A percentile compares a stretch with the other conserved stretches of the same genome.
Evolutionary conservation across 257 asterid genomes (phyloP).

Genomic region (Agastache rugosa): DNA sequence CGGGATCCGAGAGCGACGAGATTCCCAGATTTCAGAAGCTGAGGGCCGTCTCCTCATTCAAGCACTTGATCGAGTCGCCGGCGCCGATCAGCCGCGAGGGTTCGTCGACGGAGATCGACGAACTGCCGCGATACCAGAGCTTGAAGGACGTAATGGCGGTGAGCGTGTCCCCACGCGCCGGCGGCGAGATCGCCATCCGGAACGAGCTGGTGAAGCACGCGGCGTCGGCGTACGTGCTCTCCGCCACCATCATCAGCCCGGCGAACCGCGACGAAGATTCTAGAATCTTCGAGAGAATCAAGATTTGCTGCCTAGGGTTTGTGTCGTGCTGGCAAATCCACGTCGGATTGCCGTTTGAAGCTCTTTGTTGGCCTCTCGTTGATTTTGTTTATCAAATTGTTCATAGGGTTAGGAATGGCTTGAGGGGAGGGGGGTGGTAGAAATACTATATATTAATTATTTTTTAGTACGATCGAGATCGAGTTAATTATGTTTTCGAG

Average conservation of each 20-base stretch:
- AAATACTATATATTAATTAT: no score
- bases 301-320: conserved; percentile 18
- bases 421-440: conserved; percentile 2
- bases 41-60: conserved; percentile 36
- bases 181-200: conserved; percentile 48
- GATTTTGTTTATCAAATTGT: conserved; percentile 38
- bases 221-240: conserved; percentile 71
- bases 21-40: conserved; percentile 36
- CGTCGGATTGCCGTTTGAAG: conserved; percentile 34
- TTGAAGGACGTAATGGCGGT: conserved; percentile 37
- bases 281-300: conserved; percentile 42
- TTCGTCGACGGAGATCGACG: not conserved
- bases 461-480: no score
- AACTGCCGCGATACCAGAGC: conserved; percentile 35
- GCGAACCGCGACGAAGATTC: conserved; percentile 37
- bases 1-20: conserved; percentile 11
- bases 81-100: conserved; percentile 32
- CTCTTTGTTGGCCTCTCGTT: conserved; percentile 38
- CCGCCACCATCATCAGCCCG: conserved; percentile 48
- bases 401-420: conserved; percentile 40
- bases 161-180: conserved; percentile 33
- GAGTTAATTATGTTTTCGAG: no score
- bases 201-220: conserved; percentile 72
- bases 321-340: conserved; percentile 41
- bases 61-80: conserved; percentile 33